Percentiles rank a stretch among this genome's conserved stretches.
Conservation (phyloP, 2,329 filamentous ascomycete species). For the Diaporthe vexans region DNA sequence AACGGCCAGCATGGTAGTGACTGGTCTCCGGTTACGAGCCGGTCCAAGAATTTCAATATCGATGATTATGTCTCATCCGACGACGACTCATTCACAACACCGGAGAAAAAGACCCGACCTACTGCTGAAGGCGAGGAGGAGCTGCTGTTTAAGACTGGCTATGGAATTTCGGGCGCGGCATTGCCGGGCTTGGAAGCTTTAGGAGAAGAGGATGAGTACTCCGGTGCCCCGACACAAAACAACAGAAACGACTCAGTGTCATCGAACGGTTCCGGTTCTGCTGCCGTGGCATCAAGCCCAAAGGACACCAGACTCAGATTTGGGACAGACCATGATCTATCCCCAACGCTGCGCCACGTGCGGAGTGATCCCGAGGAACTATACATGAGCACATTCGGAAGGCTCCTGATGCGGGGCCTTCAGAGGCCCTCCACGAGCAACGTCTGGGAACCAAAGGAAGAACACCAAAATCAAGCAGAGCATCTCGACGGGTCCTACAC, state of each 20-base stretch:
- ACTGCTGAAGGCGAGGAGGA: conserved; percentile 53
- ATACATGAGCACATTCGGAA: conserved; percentile 28
- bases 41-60: conserved; percentile 51
- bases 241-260: conserved; percentile 14
- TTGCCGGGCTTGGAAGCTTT: conserved; percentile 53
- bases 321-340: background rate
- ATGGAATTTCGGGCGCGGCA: conserved; percentile 51
- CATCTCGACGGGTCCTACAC: background rate
- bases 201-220: conserved; percentile 1
- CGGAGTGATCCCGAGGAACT: background rate
- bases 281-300: conserved; percentile 17
- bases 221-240: background rate
- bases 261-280: conserved; percentile 18
- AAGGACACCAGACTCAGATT: conserved; percentile 27
- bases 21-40: conserved; percentile 34
- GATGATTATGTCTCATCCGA: conserved; percentile 57
- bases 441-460: background rate
- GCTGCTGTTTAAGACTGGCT: conserved; percentile 54
- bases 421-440: background rate
- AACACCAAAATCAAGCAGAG: background rate
- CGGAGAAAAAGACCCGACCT: conserved; percentile 30
- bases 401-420: background rate
- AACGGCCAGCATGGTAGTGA: conserved; percentile 37
- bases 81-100: conserved; percentile 51
- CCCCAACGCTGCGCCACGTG: conserved; percentile 19